These are phyloP conservation scores for Corylus heterophylla DNA, from an alignment of 306 rosid species.

Conservation along the genomic window DNA sequence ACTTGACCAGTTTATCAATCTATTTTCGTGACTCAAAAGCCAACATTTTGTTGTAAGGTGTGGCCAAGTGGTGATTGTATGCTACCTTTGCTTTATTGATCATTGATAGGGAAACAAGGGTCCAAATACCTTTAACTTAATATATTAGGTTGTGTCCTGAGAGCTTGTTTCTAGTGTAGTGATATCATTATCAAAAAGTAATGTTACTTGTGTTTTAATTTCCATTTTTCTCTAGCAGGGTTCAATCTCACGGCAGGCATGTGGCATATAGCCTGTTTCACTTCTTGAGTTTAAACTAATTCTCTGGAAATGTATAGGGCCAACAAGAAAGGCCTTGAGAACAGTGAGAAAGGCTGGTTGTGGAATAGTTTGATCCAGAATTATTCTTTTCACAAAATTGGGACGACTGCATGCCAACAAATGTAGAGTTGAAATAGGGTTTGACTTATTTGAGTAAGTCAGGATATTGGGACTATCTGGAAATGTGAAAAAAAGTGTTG, in stretches of 20 bases:
- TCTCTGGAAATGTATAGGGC: neutral
- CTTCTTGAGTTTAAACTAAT: neutral
- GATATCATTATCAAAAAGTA: neutral
- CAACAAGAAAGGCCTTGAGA: neutral
- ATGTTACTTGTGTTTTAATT: neutral
- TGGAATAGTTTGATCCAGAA: neutral
- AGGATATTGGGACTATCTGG: too few relatives aligned
- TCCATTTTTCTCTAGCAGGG: neutral
- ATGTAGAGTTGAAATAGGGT: too few relatives aligned
- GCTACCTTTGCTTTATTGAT: neutral
- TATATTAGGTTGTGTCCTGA: neutral
- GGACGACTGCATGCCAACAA: neutral
- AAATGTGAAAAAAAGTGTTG: too few relatives aligned
- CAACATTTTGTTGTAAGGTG: neutral
- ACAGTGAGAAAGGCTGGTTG: neutral
- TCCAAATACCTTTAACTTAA: neutral
- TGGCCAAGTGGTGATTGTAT: neutral
- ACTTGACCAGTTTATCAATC: slow-evolving; percentile 35
- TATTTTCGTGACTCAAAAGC: neutral
- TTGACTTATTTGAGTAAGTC: too few relatives aligned
- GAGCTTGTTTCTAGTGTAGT: neutral
- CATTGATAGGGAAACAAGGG: neutral
- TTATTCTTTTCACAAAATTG: neutral
- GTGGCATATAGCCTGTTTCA: neutral
- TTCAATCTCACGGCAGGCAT: neutral